Base-by-base conservation (phyloP, 306 rosid genomes). In the Ochetophila trinervis region DNA sequence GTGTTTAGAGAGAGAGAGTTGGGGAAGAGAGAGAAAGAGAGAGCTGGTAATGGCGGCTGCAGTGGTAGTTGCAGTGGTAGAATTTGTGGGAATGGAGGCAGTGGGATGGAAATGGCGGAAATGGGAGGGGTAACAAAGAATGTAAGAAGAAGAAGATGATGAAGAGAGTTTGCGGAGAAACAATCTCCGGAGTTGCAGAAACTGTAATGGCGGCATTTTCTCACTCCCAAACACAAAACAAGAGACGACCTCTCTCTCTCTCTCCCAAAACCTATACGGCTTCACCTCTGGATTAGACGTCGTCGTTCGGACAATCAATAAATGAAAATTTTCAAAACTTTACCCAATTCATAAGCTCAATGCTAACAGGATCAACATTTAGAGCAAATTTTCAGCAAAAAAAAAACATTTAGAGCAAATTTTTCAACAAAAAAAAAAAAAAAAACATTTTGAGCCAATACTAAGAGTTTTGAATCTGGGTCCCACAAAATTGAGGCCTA, bases 191-290 rank as follows among this genome's bases (percentile, higher is more conserved):
- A 91, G 84, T 69, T 80, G 90, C 77, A 82, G 86, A 60, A 77
- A 65, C 73, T 40, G 80, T 56, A 78, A 78, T 60, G 88, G 88
- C 82, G 79, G 78, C 97, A 90, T 90, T 11, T 63, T 79, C 54
- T 18, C 11, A n/a, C 19, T 23, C 17, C 12, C 35, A 27, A 37
- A 24, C 21, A 19, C 32, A 22, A 21, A 63, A 66, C 45, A 71
- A 44, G 44, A 53, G 55, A 30, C 4, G 17, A 9, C 45, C 45
- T 40, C 45, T 8, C 15, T 10, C 45, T 40, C 2, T 40, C 45
- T 7, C 12, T 6, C 1, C 8, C 45, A 40, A 40, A 40, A 40
- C 45, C 45, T 40, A 40, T 6, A 40, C 45, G 1, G 12, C 45
- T 40, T 40, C 1, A 40, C 45, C 45, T 1, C 10, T 2, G 45